These are phyloP conservation scores for Stylosanthes scabra DNA, from an alignment of 331 rosid species.

Conservation along the genomic window DNA sequence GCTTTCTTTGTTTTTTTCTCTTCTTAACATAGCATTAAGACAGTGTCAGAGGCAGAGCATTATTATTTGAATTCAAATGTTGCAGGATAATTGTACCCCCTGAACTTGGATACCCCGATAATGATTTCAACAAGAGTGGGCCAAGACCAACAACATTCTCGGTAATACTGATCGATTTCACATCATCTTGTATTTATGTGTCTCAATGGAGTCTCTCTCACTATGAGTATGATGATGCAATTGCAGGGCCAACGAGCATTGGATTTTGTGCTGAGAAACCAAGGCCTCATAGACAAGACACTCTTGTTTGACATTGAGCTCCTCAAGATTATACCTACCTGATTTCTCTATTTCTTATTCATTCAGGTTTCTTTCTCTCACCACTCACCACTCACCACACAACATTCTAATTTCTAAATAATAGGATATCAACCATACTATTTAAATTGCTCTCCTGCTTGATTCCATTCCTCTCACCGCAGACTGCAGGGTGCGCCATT, in stretches of 20 bases:
- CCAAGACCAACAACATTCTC: slow-evolving; percentile 97
- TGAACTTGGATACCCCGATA: slow-evolving; percentile 92
- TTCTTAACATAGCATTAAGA: not conserved
- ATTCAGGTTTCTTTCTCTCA: slow-evolving; percentile 44
- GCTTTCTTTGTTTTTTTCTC: slow-evolving; percentile 34
- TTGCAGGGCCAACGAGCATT: slow-evolving; percentile 93
- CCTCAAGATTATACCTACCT: slow-evolving; percentile 78
- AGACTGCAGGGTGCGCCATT: too few species aligned
- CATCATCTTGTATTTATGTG: slow-evolving; percentile 27
- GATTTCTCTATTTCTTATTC: slow-evolving; percentile 36
- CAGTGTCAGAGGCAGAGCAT: too few species aligned
- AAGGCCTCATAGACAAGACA: slow-evolving; percentile 97
- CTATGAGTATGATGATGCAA: slow-evolving; percentile 27
- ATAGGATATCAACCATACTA: too few species aligned
- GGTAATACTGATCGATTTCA: slow-evolving; percentile 52
- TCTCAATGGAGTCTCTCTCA: slow-evolving; percentile 15
- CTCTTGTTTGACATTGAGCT: slow-evolving; percentile 94
- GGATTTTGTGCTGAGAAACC: slow-evolving; percentile 92
- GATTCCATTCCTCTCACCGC: too few species aligned
- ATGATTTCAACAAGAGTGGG: slow-evolving; percentile 81
- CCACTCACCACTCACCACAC: too few species aligned
- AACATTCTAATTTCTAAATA: too few species aligned
- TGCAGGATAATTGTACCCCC: slow-evolving; percentile 99
- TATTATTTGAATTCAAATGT: slow-evolving; percentile 11
- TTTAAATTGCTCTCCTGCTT: too few species aligned